These are phyloP conservation scores for Tetrahymena borealis DNA, from an alignment of 73 alveolate genomes.

Conservation along the genomic window DNA sequence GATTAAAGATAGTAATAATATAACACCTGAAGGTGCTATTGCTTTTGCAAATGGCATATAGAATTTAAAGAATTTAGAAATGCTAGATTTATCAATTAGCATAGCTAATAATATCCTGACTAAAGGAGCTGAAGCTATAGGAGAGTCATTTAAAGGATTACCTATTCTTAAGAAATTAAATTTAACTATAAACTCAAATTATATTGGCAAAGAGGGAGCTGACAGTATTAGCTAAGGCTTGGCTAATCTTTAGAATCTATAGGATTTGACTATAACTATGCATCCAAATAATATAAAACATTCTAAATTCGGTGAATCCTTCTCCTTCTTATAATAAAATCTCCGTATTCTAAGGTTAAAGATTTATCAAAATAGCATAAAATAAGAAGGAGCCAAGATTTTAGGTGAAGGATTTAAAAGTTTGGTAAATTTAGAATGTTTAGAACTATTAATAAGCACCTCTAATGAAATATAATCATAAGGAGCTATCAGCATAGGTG, in stretches of 20 bases:
- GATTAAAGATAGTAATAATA: not conserved
- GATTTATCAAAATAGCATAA: not conserved
- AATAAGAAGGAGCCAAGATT: not conserved
- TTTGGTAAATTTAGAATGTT: not conserved
- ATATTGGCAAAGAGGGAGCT: not conserved
- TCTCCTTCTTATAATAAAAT: not conserved
- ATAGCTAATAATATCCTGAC: not conserved
- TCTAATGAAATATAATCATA: not conserved
- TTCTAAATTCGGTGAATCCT: not conserved
- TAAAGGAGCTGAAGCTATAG: not conserved
- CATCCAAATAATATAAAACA: not conserved
- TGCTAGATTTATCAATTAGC: not conserved
- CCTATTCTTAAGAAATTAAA: not conserved
- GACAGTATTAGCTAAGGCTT: not conserved
- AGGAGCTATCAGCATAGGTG: not conserved
- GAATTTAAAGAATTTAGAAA: not conserved
- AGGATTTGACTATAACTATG: not conserved
- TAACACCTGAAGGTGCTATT: not conserved
- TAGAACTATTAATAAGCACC: not conserved
- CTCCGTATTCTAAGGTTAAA: not conserved
- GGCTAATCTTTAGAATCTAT: not conserved
- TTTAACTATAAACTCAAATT: not conserved
- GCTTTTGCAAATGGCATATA: not conserved
- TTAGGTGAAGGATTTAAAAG: not conserved
- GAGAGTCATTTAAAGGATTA: not conserved